Conservation (phyloP, 352 stramenopile species). For the Pythium angustatum region DNA sequence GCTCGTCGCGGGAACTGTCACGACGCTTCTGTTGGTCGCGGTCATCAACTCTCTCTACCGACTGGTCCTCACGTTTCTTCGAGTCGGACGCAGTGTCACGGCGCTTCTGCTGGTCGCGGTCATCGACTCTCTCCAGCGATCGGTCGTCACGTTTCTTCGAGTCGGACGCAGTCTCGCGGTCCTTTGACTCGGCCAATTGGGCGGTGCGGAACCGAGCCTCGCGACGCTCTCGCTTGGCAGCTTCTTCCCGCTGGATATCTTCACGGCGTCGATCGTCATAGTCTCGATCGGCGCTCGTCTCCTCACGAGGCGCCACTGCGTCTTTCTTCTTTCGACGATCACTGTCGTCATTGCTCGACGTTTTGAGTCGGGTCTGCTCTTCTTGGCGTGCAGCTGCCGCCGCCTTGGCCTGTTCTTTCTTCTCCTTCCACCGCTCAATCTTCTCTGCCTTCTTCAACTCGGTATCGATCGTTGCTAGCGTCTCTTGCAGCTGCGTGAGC, state of each 20-base stretch:
- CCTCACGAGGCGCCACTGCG: too few species aligned
- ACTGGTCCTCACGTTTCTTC: background rate
- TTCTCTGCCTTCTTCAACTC: constrained; percentile 10
- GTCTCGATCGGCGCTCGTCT: too few species aligned
- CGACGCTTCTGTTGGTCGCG: background rate
- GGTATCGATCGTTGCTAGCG: constrained; percentile 11
- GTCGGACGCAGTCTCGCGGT: background rate
- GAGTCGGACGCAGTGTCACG: background rate
- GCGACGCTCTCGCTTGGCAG: constrained; percentile 13
- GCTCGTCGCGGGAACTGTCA: constrained; percentile 4
- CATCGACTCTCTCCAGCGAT: background rate
- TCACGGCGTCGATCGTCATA: background rate
- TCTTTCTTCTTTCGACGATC: constrained; percentile 13
- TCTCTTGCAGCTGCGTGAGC: constrained; percentile 53
- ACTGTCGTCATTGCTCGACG: background rate
- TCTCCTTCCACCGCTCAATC: constrained; percentile 35
- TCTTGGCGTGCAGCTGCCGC: constrained; percentile 33
- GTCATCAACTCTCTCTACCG: background rate
- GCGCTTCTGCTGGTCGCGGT: background rate
- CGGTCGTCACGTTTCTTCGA: background rate
- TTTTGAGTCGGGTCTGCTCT: constrained; percentile 22
- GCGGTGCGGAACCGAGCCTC: constrained; percentile 10
- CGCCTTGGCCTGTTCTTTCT: constrained; percentile 36
- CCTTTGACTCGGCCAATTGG: background rate
- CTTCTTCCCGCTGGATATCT: constrained; percentile 15